Evolutionary conservation across 2,329 filamentous ascomycete genomes (phyloP), one percentile per base, ranked within the genome.

Genomic region (Talaromyces sp.): DNA sequence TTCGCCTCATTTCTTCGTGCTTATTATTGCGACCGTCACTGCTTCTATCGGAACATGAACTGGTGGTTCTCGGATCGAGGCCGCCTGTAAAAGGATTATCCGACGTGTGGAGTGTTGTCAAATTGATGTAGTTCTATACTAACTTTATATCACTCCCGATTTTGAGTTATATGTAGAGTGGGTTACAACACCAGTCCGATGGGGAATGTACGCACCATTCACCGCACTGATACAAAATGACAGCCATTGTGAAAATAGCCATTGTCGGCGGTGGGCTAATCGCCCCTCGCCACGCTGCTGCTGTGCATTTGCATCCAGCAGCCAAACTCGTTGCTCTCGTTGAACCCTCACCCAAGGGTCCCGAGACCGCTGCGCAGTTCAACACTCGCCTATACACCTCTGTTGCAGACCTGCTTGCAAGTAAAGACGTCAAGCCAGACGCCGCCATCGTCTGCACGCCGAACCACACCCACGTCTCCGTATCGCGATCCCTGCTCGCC

Each of bases 371-470:
- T 4, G 56, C 68, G 5, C 64, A 69, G 8, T 72, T 82, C 5
- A 58, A 73, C 27, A 79, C 78, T 9, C 71, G 69, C 6, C 70
- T 77, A 60, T 82, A 75, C 64, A 23, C 68, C 1, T 76, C 79
- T 4, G 70, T 85, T 2, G 57, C 75, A 2, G 72, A 73, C 0
- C 76, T 86, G 64, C 67, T 86, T 0, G 65, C 69, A 5, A 33
- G 31, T 9, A 33, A 33, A 77, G 75, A 0, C 33, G 65, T 6
- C 1, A 54, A 65, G 50, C 82, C 83, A 10, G 78, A 84, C 56
- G 83, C 80, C 40, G 83, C 83, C 27, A 81, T 87, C 47, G 78
- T 87, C 56, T 85, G 84, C 75, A 87, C 84, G 0, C 85, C 85
- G 2, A 87, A 86, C 66, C 77, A 82, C 65, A 85, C 82, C 0